Evolutionary conservation across 371 early-diverging fungal species (phyloP).

Genomic region (Lichtheimia ramosa): DNA sequence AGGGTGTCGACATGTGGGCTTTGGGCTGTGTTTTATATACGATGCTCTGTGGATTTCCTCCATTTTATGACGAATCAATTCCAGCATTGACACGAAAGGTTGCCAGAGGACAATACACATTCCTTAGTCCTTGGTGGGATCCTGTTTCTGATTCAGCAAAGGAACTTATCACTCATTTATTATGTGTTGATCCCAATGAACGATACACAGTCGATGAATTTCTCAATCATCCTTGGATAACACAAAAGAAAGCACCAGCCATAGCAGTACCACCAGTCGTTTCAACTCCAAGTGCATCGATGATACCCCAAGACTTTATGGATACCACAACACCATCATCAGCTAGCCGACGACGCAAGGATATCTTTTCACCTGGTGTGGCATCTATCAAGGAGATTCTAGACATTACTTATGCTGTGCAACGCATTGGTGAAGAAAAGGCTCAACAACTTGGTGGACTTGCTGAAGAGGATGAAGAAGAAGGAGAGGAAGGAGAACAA

Average conservation of each 20-base stretch:
- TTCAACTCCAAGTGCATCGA: too few species aligned
- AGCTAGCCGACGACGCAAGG: slow-evolving; percentile 13
- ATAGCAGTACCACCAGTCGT: neutral
- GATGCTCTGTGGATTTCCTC: slow-evolving; percentile 76
- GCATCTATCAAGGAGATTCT: slow-evolving; percentile 51
- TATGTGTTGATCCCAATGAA: slow-evolving; percentile 55
- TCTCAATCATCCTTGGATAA: slow-evolving; percentile 84
- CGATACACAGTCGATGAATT: slow-evolving; percentile 66
- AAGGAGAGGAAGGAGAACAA: neutral
- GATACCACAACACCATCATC: neutral
- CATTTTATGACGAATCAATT: slow-evolving; percentile 74
- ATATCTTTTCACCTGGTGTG: slow-evolving; percentile 41
- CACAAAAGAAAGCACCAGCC: slow-evolving; percentile 6
- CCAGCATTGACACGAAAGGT: slow-evolving; percentile 62
- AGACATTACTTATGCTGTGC: slow-evolving; percentile 53
- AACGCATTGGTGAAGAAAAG: slow-evolving; percentile 54
- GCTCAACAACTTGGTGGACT: slow-evolving; percentile 25
- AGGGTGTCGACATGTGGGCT: slow-evolving; percentile 83
- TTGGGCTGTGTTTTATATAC: slow-evolving; percentile 83
- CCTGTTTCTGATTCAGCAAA: slow-evolving; percentile 64
- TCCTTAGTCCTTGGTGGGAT: slow-evolving; percentile 80
- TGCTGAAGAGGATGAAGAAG: slow-evolving; percentile 14
- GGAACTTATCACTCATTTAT: slow-evolving; percentile 69
- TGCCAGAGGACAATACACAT: slow-evolving; percentile 62
- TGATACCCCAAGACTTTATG: neutral